Evolutionary conservation across 176 grass and related monocot species (phyloP), one percentile per base, ranked within the genome.

Genomic region (Rhipidocladum racemiflorum): DNA sequence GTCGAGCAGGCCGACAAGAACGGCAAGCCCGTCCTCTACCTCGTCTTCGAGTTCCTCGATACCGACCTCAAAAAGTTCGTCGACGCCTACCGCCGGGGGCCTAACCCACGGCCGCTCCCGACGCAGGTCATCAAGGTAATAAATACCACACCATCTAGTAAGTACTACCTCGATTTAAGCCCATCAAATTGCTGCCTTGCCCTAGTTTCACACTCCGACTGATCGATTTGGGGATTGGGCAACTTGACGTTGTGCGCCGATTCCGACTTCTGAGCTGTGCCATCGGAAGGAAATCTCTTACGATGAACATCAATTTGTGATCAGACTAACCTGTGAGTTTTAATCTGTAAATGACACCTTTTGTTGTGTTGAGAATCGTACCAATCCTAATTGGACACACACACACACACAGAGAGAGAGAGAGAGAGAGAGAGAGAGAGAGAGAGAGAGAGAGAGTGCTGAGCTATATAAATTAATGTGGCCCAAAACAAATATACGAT

Each of bases 41-140:
- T 99, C 25, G 91, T 99, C 75, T 99, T 95, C 34, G 92, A 99
- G 89, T 95, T 91, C 83, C 80, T 99, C 39, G 96, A 99, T 51
- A 91, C 91, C 24, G 91, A 99, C 75, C 91, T 99, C 76, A 95
- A 91, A 53, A 99, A 95, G 84, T 99, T 93, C 69, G 75, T 99
- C 38, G 97, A 99, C 62, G 65, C 75, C 9, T 78, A 90, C 78
- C 85, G 83, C 29, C 79, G 63, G 34, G 91, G 97, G 0, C 85
- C 89, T 28, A 67, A 29, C 49, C 68, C 96, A 0, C 70, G 89
- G 44, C 93, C 89, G 0, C 77, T 99, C 20, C 93, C 87, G 4
- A 56, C 89, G 5, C 39, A 86, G 13, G 76, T 99, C 71, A 72
- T 99, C 68, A 89, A 93, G 87, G 93, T 91, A 27, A 35, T 24